These are phyloP conservation scores for Madurella mycetomatis DNA, from an alignment of 2,329 filamentous ascomycete genomes.

Conservation along the genomic window DNA sequence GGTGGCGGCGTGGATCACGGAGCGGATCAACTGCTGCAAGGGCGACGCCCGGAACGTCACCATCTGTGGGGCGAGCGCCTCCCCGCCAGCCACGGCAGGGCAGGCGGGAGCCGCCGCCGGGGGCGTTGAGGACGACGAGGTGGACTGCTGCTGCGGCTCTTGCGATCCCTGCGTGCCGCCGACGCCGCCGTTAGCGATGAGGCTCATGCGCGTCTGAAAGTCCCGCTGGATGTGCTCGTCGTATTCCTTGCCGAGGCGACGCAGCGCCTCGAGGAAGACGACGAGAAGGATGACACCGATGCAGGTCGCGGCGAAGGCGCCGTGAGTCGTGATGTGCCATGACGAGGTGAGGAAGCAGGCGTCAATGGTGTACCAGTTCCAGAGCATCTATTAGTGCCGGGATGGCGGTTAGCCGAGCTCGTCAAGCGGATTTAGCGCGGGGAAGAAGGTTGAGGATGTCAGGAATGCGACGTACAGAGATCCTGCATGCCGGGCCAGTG, in stretches of 20 bases:
- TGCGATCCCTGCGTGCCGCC: constrained; percentile 10
- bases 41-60: constrained; percentile 37
- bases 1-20: constrained; percentile 37
- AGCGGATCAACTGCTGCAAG: constrained; percentile 38
- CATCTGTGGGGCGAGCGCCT: constrained; percentile 14
- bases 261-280: constrained; percentile 37
- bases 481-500: constrained; percentile 19
- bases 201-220: constrained; percentile 34
- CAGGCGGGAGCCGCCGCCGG: constrained; percentile 8
- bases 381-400: constrained; percentile 36
- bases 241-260: constrained; percentile 40
- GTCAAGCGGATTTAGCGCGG: too few species aligned
- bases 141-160: constrained; percentile 11
- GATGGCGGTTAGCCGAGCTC: neutral
- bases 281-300: constrained; percentile 41
- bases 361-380: constrained; percentile 42
- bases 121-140: constrained; percentile 10
- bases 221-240: constrained; percentile 38
- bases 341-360: constrained; percentile 39
- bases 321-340: constrained; percentile 38
- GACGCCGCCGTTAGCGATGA: constrained; percentile 19
- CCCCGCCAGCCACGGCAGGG: constrained; percentile 10
- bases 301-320: constrained; percentile 41
- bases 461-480: constrained; percentile 17
- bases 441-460: neutral